These are phyloP conservation scores for Boletus vermiculosoides DNA, from an alignment of 768 basidiomycete species.

Conservation along the genomic window DNA sequence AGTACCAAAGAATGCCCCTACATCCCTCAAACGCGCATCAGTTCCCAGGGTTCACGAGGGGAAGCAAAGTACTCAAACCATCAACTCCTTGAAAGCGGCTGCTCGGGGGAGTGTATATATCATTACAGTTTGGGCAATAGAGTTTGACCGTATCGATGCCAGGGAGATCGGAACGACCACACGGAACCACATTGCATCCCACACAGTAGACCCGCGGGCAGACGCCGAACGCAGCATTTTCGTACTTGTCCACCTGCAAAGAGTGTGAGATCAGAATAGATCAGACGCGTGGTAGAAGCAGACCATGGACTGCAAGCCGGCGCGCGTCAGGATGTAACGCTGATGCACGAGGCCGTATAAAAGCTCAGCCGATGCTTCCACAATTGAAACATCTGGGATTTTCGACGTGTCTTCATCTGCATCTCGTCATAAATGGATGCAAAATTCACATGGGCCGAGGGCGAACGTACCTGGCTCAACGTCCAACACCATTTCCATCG, in stretches of 20 bases:
- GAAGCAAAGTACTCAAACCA: constrained; percentile 46
- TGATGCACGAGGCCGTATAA: constrained; percentile 98
- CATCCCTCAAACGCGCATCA: constrained; percentile 19
- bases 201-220: constrained; percentile 96
- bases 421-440: constrained; percentile 10
- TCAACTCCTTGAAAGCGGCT: constrained; percentile 95
- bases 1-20: constrained; percentile 98
- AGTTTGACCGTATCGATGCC: constrained; percentile 97
- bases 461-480: constrained; percentile 87
- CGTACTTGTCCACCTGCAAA: constrained; percentile 90
- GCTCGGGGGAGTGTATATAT: constrained; percentile 93
- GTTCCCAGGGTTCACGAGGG: constrained; percentile 10
- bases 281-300: constrained; percentile 16
- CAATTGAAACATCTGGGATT: constrained; percentile 98
- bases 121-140: constrained; percentile 97
- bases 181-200: constrained; percentile 86
- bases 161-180: constrained; percentile 92
- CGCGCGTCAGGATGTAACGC: constrained; percentile 93
- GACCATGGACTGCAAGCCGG: constrained; percentile 94
- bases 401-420: constrained; percentile 89
- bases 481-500: constrained; percentile 99
- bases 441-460: constrained; percentile 14
- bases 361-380: constrained; percentile 96
- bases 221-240: constrained; percentile 83
- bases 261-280: constrained; percentile 16